Conservation (phyloP, 2,329 filamentous ascomycete species). For the Aspergillus transmontanensis region DNA sequence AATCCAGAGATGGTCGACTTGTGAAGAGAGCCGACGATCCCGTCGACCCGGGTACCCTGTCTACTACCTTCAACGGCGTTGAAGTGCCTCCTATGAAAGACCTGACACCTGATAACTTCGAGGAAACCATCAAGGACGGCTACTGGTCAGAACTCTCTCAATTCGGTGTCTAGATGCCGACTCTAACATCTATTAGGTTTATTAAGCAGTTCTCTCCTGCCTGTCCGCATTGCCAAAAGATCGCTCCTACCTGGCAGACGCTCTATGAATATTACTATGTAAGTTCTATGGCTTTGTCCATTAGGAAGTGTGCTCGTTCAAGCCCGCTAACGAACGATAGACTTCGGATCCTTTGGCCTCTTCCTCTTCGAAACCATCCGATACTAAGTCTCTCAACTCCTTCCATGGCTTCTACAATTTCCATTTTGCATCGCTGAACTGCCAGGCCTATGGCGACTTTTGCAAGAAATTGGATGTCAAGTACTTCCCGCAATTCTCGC, state of each 20-base stretch:
- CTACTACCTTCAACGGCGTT: slow-evolving; percentile 54
- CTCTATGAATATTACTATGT: slow-evolving; percentile 87
- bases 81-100: slow-evolving; percentile 55
- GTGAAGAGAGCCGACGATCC: slow-evolving; percentile 31
- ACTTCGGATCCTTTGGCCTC: slow-evolving; percentile 73
- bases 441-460: slow-evolving; percentile 76
- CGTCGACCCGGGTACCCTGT: slow-evolving; percentile 21
- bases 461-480: slow-evolving; percentile 69
- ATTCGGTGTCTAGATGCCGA: background rate
- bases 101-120: slow-evolving; percentile 51
- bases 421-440: slow-evolving; percentile 84
- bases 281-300: slow-evolving; percentile 18
- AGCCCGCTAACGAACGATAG: slow-evolving; percentile 41
- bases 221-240: slow-evolving; percentile 72
- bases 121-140: slow-evolving; percentile 52
- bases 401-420: slow-evolving; percentile 88
- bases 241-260: slow-evolving; percentile 86
- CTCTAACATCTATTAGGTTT: slow-evolving; percentile 43
- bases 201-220: slow-evolving; percentile 56
- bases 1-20: slow-evolving; percentile 24
- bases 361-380: slow-evolving; percentile 53
- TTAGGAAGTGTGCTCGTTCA: background rate
- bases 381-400: slow-evolving; percentile 58
- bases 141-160: slow-evolving; percentile 48
- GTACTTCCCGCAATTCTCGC: slow-evolving; percentile 73